Evolutionary conservation across 202 grass and related monocot species (phyloP), one percentile per base, ranked within the genome.

Genomic region (Setaria viridis): DNA sequence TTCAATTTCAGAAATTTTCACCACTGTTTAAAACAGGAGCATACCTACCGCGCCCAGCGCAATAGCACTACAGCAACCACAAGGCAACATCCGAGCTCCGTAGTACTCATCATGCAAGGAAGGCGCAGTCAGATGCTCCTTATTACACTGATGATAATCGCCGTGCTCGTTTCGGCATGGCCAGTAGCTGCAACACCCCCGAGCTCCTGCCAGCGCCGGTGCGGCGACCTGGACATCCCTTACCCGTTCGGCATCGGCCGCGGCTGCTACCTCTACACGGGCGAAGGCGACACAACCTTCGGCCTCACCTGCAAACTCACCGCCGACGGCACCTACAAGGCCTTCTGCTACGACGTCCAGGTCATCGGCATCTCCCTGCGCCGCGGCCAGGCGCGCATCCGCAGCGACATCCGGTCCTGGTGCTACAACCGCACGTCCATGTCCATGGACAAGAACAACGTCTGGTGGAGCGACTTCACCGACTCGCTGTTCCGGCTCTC

Each of bases 161-260:
- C 16, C 33, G 70, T 81, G 45, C 70, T 81, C 1, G 51, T 67
- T 17, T 76, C 35, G 63, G 63, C 64, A 45, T 71, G 77, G 0
- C 0, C 49, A 14, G 11, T 50, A 4, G 48, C 48, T 3, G 48
- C 3, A 50, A 50, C 48, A 50, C 48, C 67, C 9, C 62, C 81
- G 12, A 16, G 0, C 74, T 43, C 77, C 13, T 92, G 90, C 83
- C 82, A 67, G 49, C 59, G 79, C 30, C 54, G 57, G 16, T 92
- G 90, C 76, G 87, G 90, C 9, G 67, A 45, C 76, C 29, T 87
- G 76, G 16, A 70, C 20, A 75, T 92, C 76, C 79, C 80, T 5
- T 89, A 70, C 60, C 87, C 90, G 13, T 92, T 92, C 80, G 87
- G 87, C 75, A 67, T 89, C 76, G 79, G 74, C 9, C 74, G 7